Conservation (phyloP, 306 rosid genomes). For the Psophocarpus tetragonolobus region DNA sequence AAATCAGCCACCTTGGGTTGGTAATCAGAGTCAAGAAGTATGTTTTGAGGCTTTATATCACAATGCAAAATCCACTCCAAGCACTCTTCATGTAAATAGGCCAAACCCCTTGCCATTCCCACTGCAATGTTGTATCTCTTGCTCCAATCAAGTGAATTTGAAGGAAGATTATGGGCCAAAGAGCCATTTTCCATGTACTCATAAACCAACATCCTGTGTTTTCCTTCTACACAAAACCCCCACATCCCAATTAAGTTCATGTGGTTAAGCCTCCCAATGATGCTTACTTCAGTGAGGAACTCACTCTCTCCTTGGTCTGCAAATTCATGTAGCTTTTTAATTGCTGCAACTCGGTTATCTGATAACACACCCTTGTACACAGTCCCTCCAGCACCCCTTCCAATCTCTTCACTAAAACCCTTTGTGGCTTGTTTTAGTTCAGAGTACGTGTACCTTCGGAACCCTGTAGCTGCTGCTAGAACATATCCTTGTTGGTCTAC, state of each 20-base stretch:
- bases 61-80: slow-evolving; percentile 20
- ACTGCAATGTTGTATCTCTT: background rate
- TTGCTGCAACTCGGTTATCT: slow-evolving; percentile 45
- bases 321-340: slow-evolving; percentile 36
- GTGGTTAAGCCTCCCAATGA: slow-evolving; percentile 34
- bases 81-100: slow-evolving; percentile 17
- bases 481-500: slow-evolving; percentile 9
- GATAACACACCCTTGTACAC: slow-evolving; percentile 34
- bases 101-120: slow-evolving; percentile 18
- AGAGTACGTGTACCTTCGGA: slow-evolving; percentile 4
- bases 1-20: slow-evolving; percentile 23
- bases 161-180: background rate
- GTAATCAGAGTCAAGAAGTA: slow-evolving; percentile 10
- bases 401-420: slow-evolving; percentile 46
- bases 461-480: slow-evolving; percentile 13
- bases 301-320: slow-evolving; percentile 37
- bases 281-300: slow-evolving; percentile 25
- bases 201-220: slow-evolving; percentile 29
- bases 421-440: slow-evolving; percentile 46
- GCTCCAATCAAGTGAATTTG: slow-evolving; percentile 1
- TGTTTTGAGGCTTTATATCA: slow-evolving; percentile 19
- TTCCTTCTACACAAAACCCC: slow-evolving; percentile 32
- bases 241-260: slow-evolving; percentile 34
- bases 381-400: slow-evolving; percentile 48
- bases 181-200: slow-evolving; percentile 20